Conservation (phyloP, 1,284 basidiomycete species). For the Tremellales sp. region DNA sequence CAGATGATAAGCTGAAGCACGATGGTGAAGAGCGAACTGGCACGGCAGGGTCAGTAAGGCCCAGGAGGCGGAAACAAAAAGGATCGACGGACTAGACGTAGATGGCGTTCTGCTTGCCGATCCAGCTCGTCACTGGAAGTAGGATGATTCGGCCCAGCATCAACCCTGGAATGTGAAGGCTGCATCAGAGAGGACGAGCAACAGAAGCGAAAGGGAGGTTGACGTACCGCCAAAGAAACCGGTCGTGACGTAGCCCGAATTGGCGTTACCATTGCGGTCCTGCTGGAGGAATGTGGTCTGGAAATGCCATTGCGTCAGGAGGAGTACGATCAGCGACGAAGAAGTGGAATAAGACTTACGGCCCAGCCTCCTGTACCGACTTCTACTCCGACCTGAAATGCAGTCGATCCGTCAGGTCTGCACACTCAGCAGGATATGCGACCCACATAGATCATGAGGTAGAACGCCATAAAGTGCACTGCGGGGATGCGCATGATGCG, state of each 20-base stretch:
- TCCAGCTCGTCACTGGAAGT: slow-evolving; percentile 38
- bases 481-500: slow-evolving; percentile 32
- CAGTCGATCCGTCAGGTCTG: neutral
- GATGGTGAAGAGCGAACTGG: slow-evolving; percentile 30
- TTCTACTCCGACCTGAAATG: slow-evolving; percentile 35
- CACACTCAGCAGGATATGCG: neutral
- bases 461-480: slow-evolving; percentile 36
- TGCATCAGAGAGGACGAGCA: no score
- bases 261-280: slow-evolving; percentile 35
- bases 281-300: slow-evolving; percentile 40
- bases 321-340: neutral
- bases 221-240: slow-evolving; percentile 43
- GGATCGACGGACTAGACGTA: slow-evolving; percentile 34
- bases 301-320: neutral
- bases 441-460: slow-evolving; percentile 39
- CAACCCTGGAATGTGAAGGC: slow-evolving; percentile 14
- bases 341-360: slow-evolving; percentile 9
- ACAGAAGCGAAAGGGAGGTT: neutral
- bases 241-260: slow-evolving; percentile 38
- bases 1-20: slow-evolving; percentile 60
- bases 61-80: neutral
- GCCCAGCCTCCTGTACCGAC: slow-evolving; percentile 44
- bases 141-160: slow-evolving; percentile 40
- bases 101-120: slow-evolving; percentile 36
- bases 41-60: neutral